Evolutionary conservation across 495 filamentous ascomycete species (phyloP).

Genomic region (Penicillium lividum): DNA sequence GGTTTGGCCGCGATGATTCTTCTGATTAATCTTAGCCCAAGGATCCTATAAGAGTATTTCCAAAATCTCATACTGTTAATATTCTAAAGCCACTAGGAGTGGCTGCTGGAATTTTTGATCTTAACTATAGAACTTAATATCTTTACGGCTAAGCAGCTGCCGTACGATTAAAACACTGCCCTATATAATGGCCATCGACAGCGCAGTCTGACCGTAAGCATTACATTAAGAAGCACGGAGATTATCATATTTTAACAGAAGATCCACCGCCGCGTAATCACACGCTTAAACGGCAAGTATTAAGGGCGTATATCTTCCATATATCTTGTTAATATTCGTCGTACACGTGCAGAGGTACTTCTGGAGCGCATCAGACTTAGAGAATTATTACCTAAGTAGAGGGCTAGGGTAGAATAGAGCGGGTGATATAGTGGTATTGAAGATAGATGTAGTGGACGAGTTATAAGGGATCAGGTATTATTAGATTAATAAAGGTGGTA

Average conservation of each 20-base stretch:
- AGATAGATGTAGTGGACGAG: not conserved
- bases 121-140: not conserved
- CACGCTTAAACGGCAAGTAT: not conserved
- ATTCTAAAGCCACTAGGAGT: not conserved
- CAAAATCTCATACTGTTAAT: not conserved
- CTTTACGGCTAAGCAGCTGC: not conserved
- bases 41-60: not conserved
- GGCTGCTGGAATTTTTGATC: not conserved
- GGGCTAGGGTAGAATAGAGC: not conserved
- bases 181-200: not conserved
- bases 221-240: not conserved
- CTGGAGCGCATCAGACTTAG: not conserved
- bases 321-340: not conserved
- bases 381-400: not conserved
- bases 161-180: not conserved
- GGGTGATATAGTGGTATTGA: not conserved
- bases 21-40: not conserved
- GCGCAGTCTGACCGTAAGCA: not conserved
- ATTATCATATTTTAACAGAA: not conserved
- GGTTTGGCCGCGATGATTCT: not conserved
- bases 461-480: not conserved
- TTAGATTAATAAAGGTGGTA: too few relatives aligned
- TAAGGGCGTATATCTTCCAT: not conserved
- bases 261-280: not conserved
- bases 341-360: not conserved